Evolutionary conservation across 164 flowering plant species (phyloP), one percentile per base, ranked within the genome.

Genomic region (Malania oleifera): DNA sequence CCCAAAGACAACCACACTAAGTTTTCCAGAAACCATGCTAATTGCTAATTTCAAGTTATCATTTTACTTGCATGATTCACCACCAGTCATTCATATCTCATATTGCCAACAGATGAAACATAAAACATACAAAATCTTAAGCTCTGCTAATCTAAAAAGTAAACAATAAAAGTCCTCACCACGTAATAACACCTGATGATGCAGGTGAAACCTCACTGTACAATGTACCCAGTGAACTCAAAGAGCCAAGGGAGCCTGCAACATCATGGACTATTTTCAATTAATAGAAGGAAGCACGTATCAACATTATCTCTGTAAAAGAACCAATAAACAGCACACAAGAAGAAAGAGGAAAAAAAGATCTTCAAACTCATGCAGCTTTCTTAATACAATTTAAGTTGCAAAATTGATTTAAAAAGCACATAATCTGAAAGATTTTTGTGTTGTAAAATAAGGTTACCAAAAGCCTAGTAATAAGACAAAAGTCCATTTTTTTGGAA

Each of bases 171-270:
- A 64, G 44, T 20, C n/a, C 90, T 78, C 69, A 90, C 99, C 99
- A 93, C 53, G 99, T 83, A 23, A 56, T 24, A 63, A 79, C 68
- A 65, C 47, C 60, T 31, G 84, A 62, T 57, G 77, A 57, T 50
- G 67, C 66, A 37, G 71, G 57, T 52, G 75, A 62, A 31, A 37
- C 49, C 27, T 82, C 72, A 62, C 73, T 68, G 71, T 90, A 93
- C 67, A 88, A 57, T 13, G 90, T 80, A 67, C 99, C 97, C 60
- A 48, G 68, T 47, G 93, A 83, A 65, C 89, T 82, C 80, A 90
- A 52, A 40, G 93, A 78, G 71, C 97, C 99, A 64, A 90, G 91
- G 47, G 96, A 80, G 34, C 97, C 97, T 93, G 80, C 56, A 76
- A 61, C 14, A n/a, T 19, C 28, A 72, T 52, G 31, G 20, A 26